phyloP scores from a whole-genome alignment of 495 filamentous ascomycete genomes.

The Neurospora sp. region DNA sequence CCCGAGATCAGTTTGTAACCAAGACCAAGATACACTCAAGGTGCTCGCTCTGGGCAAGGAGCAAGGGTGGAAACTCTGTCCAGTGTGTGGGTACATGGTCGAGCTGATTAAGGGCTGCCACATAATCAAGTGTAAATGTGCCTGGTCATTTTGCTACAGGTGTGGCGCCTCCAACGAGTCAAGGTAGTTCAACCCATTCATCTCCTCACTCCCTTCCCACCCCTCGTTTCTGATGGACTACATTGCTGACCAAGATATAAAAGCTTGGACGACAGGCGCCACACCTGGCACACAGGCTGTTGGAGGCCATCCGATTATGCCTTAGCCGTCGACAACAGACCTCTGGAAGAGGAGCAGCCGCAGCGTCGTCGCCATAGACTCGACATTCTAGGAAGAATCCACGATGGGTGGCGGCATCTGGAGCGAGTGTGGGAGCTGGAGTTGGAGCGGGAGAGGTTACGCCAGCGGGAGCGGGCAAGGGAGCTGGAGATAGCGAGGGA shows the following conservation, averaged over 20 bases:
- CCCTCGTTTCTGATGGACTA: background rate
- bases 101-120: slow-evolving; percentile 1
- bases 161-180: background rate
- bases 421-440: background rate
- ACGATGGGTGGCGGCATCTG: background rate
- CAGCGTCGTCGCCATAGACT: background rate
- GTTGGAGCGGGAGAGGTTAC: background rate
- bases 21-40: slow-evolving; percentile 4
- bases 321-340: background rate
- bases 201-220: background rate
- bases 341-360: background rate
- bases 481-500: background rate
- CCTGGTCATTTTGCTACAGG: slow-evolving; percentile 1
- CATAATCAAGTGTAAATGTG: slow-evolving; percentile 2
- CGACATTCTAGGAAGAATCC: background rate
- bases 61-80: slow-evolving; percentile 4
- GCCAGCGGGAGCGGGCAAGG: background rate
- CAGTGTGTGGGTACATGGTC: background rate
- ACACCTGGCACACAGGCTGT: background rate
- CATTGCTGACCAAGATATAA: background rate
- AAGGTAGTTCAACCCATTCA: background rate
- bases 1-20: background rate
- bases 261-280: background rate
- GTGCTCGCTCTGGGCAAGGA: background rate
- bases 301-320: background rate